Base-by-base conservation (phyloP, 148 eudicot species). In the Euryodendron excelsum region DNA sequence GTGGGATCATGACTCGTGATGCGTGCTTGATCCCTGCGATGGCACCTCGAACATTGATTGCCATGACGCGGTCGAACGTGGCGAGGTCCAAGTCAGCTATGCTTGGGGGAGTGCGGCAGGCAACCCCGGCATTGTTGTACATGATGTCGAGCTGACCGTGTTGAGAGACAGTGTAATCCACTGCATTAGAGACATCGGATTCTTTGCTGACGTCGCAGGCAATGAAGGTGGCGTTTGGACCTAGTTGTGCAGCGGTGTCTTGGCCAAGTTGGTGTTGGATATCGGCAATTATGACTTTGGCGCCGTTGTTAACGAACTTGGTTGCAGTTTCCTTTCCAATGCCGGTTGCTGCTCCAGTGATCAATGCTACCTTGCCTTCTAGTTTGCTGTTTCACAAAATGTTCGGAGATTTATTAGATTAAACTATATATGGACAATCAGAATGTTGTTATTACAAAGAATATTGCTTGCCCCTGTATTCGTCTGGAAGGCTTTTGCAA, bases 311-410 rank as follows among this genome's bases (percentile, higher is more conserved):
- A 41, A 85, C 78, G 83, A 90, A 94, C 20, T 77, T 85, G 28
- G 70, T 36, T 1, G 97, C 98, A 1, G 97, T 87, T 80, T 81
- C 97, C 81, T 82, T 87, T n/a, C 97, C 98, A 15, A 94, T 88
- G 20, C 97, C 98, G 64, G 90, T 89, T 31, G 94, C 94, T 56
- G 88, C 98, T 76, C 97, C 98, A 6, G 98, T 94, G 72, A 94
- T 94, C 74, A 94, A 52, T 12, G 98, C 98, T 41, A 92, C 88
- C 86, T 94, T 92, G 50, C 97, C 98, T 84, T 94, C 91, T 63
- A 94, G 82, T 79, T 89, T 94, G 33, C 91, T 86, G 73, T 60
- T 56, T 27, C 34, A 48, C 15, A 18, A n/a, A n/a, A n/a, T n/a
- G n/a, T n/a, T n/a, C n/a, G n/a, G n/a, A n/a, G n/a, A n/a, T n/a